Evolutionary conservation across 176 grass and related monocot genomes (phyloP).

Genomic region (Thalia dealbata): DNA sequence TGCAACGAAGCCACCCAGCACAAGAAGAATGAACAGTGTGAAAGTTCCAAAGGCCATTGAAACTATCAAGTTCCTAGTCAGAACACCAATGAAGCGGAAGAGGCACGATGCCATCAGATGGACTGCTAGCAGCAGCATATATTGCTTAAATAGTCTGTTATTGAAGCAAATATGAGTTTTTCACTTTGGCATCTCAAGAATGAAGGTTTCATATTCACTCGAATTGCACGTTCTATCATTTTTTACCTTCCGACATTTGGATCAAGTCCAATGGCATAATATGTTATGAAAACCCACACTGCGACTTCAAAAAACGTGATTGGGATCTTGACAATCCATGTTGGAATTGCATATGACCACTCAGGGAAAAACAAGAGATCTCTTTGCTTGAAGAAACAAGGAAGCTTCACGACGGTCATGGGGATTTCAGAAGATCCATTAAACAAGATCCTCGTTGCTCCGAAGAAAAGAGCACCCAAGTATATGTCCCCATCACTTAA

Average conservation of each 20-base stretch:
- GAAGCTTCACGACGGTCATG: conserved; percentile 55
- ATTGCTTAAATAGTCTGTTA: conserved; percentile 79
- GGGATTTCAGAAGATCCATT: conserved; percentile 70
- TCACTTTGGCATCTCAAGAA: neutral
- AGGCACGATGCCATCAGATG: conserved; percentile 62
- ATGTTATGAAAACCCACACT: conserved; percentile 63
- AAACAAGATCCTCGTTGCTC: conserved; percentile 63
- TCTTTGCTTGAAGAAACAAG: conserved; percentile 91
- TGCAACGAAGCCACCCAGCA: conserved; percentile 69
- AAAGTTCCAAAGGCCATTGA: conserved; percentile 70
- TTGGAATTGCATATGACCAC: conserved; percentile 75
- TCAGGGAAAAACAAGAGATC: conserved; percentile 86
- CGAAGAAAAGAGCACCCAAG: conserved; percentile 61
- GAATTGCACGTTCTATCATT: neutral
- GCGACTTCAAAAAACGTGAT: conserved; percentile 67
- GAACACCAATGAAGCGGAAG: conserved; percentile 63
- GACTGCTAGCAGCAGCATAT: conserved; percentile 42
- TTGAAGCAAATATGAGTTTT: neutral
- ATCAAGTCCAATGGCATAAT: conserved; percentile 87
- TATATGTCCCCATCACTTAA: conserved; percentile 38
- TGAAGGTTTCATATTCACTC: neutral
- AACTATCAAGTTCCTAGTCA: conserved; percentile 51
- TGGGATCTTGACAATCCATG: conserved; percentile 83
- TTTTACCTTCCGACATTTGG: conserved; percentile 68
- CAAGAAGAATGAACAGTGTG: conserved; percentile 49